Percentiles rank a stretch among this genome's conserved stretches.
These are phyloP conservation scores for Apocynum venetum DNA, from an alignment of 257 asterid genomes.

Conservation along the genomic window DNA sequence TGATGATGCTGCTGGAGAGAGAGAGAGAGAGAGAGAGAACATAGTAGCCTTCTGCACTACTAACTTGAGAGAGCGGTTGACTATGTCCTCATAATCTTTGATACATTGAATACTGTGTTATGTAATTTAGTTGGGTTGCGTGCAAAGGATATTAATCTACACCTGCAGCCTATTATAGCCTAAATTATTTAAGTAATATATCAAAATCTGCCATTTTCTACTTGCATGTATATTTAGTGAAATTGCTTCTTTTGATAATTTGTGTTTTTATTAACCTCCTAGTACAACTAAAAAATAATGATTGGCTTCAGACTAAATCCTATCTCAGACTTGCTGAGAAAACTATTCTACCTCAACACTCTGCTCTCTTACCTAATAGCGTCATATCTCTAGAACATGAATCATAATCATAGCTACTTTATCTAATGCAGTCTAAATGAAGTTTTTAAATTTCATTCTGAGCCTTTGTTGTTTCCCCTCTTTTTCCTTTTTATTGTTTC, in stretches of 20 bases:
- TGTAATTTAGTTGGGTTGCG: not conserved
- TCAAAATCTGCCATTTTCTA: not conserved
- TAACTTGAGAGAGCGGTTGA: not conserved
- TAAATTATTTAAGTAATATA: not conserved
- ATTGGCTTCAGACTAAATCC: not conserved
- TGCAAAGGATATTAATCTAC: no score
- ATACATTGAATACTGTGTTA: not conserved
- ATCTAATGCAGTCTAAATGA: not conserved
- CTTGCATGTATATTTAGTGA: not conserved
- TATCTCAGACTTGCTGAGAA: not conserved
- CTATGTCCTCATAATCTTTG: not conserved
- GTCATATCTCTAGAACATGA: not conserved
- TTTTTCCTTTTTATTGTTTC: not conserved
- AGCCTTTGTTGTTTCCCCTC: not conserved
- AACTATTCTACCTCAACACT: not conserved
- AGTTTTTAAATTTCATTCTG: not conserved
- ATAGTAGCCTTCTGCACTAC: not conserved
- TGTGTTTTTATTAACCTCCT: not conserved
- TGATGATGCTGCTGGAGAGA: not conserved
- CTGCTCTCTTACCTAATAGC: not conserved
- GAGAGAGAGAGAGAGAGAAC: not conserved
- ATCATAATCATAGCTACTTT: not conserved
- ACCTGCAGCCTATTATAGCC: not conserved
- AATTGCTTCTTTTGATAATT: not conserved
- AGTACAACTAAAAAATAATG: not conserved